Evolutionary conservation across 2,329 filamentous ascomycete genomes (phyloP).

Genomic region (Epichloe sylvatica): DNA sequence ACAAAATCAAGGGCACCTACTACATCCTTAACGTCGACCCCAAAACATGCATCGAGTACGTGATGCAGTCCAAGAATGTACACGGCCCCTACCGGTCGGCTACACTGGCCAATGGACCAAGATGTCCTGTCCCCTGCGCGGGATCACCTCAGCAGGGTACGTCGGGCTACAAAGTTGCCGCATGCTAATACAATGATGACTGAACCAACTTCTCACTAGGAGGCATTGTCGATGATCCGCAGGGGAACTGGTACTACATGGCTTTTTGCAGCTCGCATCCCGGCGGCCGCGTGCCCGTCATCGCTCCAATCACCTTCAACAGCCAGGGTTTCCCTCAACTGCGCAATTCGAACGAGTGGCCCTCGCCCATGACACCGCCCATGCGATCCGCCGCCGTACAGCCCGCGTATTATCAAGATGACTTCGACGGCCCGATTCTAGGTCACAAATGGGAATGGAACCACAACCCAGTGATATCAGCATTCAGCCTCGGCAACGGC

Average conservation of each 20-base stretch:
- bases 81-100: background rate
- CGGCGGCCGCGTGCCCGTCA: background rate
- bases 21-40: background rate
- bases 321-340: background rate
- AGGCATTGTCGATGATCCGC: background rate
- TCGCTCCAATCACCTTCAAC: background rate
- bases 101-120: background rate
- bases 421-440: background rate
- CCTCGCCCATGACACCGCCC: background rate
- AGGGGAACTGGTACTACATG: slow-evolving; percentile 1
- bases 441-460: background rate
- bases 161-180: background rate
- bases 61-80: background rate
- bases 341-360: background rate
- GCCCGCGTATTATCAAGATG: background rate
- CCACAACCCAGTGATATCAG: background rate
- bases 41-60: background rate
- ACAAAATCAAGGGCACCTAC: slow-evolving; percentile 1
- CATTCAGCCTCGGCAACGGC: background rate
- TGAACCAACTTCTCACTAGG: background rate
- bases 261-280: background rate
- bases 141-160: background rate
- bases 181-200: background rate
- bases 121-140: background rate
- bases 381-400: background rate